These are phyloP conservation scores for Symmetrospora coprosmae DNA, from an alignment of 768 basidiomycete species.

Conservation along the genomic window DNA sequence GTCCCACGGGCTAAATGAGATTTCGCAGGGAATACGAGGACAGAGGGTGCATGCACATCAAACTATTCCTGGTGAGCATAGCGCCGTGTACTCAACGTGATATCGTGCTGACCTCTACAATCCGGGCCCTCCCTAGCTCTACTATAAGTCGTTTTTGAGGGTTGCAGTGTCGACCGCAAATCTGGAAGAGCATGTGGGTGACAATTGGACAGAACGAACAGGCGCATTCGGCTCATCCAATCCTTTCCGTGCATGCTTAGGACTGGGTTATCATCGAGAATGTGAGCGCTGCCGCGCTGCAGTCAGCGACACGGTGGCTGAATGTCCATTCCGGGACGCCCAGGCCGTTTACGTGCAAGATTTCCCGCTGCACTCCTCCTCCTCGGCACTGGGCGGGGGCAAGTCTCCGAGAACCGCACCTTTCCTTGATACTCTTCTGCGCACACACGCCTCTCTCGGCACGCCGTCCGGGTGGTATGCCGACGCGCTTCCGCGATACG, in stretches of 20 bases:
- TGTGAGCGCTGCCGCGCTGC: neutral
- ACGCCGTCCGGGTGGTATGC: neutral
- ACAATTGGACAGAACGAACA: neutral
- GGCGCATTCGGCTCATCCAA: neutral
- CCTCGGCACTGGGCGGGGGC: too few species aligned
- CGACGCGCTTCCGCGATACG: neutral
- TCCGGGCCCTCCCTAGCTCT: neutral
- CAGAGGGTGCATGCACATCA: constrained; percentile 15
- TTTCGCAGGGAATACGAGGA: neutral
- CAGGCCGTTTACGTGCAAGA: constrained; percentile 22
- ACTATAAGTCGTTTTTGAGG: constrained; percentile 3
- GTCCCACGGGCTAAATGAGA: too few species aligned
- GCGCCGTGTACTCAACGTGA: neutral
- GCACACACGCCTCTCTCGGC: neutral
- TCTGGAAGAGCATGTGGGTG: neutral
- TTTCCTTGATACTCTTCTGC: constrained; percentile 8
- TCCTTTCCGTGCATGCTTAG: too few species aligned
- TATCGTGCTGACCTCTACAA: neutral
- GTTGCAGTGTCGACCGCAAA: constrained; percentile 18
- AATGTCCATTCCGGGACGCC: neutral
- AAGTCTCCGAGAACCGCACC: neutral
- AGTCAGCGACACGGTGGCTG: neutral
- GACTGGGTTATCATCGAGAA: constrained; percentile 17
- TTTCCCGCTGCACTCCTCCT: neutral
- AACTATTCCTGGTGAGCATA: constrained; percentile 6